A percentile compares a stretch with the other conserved stretches of the same genome.
Evolutionary conservation across 2,329 filamentous ascomycete genomes (phyloP).

Genomic region (Aschersonia sp.): DNA sequence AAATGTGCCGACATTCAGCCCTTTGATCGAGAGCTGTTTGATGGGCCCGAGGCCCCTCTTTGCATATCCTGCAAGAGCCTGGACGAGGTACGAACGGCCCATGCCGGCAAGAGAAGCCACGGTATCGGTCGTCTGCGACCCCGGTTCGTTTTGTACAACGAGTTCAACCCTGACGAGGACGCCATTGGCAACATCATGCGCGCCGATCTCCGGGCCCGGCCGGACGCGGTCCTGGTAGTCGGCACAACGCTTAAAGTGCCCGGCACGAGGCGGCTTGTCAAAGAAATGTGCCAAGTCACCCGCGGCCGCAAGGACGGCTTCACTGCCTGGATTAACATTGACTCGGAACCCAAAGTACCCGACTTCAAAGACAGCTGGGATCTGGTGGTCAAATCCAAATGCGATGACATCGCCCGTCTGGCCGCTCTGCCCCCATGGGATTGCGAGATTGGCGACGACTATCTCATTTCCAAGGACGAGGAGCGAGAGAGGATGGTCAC

Average conservation of each 20-base stretch:
- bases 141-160: slow-evolving; percentile 93
- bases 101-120: slow-evolving; percentile 78
- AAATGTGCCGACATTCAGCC: slow-evolving; percentile 70
- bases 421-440: slow-evolving; percentile 49
- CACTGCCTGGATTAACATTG: slow-evolving; percentile 88
- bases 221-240: slow-evolving; percentile 87
- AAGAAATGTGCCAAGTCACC: slow-evolving; percentile 82
- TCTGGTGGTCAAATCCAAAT: slow-evolving; percentile 71
- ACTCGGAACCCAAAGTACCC: slow-evolving; percentile 64
- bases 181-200: slow-evolving; percentile 85
- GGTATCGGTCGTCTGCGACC: slow-evolving; percentile 82
- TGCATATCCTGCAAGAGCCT: slow-evolving; percentile 61
- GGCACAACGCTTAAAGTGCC: slow-evolving; percentile 93
- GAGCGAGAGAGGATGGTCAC: slow-evolving; percentile 22
- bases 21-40: slow-evolving; percentile 68
- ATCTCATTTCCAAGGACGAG: slow-evolving; percentile 29
- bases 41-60: slow-evolving; percentile 68
- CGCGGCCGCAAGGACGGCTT: slow-evolving; percentile 69
- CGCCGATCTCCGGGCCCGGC: slow-evolving; percentile 70
- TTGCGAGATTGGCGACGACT: slow-evolving; percentile 33
- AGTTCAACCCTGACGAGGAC: slow-evolving; percentile 90
- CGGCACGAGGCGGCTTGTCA: slow-evolving; percentile 76
- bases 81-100: slow-evolving; percentile 60
- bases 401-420: slow-evolving; percentile 71
- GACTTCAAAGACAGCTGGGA: slow-evolving; percentile 93